Percentiles rank a stretch among this genome's conserved stretches.
Conservation (phyloP, 805 yeast species). For the Sugiyamaella smithiae region DNA sequence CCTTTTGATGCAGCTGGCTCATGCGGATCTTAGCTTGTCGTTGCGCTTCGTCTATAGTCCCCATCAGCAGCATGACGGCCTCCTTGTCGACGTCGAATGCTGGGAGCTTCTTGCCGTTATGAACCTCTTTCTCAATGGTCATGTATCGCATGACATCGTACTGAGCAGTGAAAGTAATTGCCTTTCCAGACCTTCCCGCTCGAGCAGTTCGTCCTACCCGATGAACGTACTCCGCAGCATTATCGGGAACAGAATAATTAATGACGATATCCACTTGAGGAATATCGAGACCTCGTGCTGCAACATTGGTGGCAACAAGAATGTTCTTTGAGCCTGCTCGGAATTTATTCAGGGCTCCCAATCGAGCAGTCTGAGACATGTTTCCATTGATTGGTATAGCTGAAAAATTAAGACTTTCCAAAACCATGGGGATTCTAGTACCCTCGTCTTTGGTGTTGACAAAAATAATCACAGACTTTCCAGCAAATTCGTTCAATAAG, state of each 20-base stretch:
- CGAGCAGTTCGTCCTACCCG: conserved; percentile 99
- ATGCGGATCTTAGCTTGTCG: conserved; percentile 83
- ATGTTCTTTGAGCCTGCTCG: conserved; percentile 92
- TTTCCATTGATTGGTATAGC: conserved; percentile 96
- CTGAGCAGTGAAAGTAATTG: conserved; percentile 85
- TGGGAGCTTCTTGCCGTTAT: conserved; percentile 64
- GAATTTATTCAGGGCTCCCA: conserved; percentile 87
- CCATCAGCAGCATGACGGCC: conserved; percentile 71
- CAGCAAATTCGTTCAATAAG: conserved; percentile 74
- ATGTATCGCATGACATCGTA: conserved; percentile 87
- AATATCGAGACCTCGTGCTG: conserved; percentile 95
- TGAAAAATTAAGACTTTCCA: conserved; percentile 77
- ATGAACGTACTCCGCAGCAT: conserved; percentile 94
- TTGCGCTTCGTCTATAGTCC: conserved; percentile 86
- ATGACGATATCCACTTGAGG: conserved; percentile 88
- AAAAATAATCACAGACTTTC: conserved; percentile 85
- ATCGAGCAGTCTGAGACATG: conserved; percentile 88
- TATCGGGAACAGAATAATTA: conserved; percentile 91
- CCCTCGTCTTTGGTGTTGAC: conserved; percentile 95
- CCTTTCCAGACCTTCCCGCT: conserved; percentile 88
- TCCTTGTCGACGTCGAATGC: conserved; percentile 78
- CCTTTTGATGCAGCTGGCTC: conserved; percentile 60
- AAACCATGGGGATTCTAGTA: conserved; percentile 79
- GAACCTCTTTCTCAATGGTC: conserved; percentile 84
- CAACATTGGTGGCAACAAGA: conserved; percentile 93